Conservation (phyloP, 768 basidiomycete species). For the Mycena sanguinolenta region DNA sequence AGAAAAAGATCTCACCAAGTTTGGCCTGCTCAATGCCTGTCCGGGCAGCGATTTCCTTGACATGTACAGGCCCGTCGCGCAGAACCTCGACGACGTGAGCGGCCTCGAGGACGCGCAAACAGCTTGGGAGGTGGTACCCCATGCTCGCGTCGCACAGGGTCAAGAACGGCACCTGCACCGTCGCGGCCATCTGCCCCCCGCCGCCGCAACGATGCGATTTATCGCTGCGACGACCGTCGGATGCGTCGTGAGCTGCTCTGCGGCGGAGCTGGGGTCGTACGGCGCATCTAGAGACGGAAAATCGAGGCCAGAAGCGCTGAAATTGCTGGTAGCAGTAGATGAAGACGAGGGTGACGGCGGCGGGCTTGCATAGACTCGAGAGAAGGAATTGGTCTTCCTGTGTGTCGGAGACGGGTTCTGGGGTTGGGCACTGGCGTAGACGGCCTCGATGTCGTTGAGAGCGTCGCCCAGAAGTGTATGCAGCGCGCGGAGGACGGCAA, state of each 20-base stretch:
- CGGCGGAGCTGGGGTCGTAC: constrained; percentile 57
- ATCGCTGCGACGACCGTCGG: constrained; percentile 73
- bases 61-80: constrained; percentile 71
- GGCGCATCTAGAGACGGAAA: constrained; percentile 71
- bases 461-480: constrained; percentile 78
- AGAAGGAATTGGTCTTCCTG: constrained; percentile 11
- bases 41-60: constrained; percentile 57
- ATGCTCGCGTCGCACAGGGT: constrained; percentile 81
- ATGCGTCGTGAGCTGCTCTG: constrained; percentile 70
- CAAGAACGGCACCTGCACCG: constrained; percentile 77
- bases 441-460: constrained; percentile 74
- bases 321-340: constrained; percentile 25
- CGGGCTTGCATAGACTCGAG: constrained; percentile 34
- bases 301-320: constrained; percentile 51
- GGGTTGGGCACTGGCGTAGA: constrained; percentile 54
- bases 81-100: constrained; percentile 80
- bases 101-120: constrained; percentile 80
- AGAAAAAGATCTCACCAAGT: constrained; percentile 56
- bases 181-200: constrained; percentile 74
- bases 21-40: constrained; percentile 62
- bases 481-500: constrained; percentile 73
- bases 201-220: constrained; percentile 75
- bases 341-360: constrained; percentile 40
- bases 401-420: neutral
- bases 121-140: constrained; percentile 84